Evolutionary conservation across 2,329 filamentous ascomycete genomes (phyloP), one percentile per base, ranked within the genome.

Genomic region (Sporothrix pseudoabietina): DNA sequence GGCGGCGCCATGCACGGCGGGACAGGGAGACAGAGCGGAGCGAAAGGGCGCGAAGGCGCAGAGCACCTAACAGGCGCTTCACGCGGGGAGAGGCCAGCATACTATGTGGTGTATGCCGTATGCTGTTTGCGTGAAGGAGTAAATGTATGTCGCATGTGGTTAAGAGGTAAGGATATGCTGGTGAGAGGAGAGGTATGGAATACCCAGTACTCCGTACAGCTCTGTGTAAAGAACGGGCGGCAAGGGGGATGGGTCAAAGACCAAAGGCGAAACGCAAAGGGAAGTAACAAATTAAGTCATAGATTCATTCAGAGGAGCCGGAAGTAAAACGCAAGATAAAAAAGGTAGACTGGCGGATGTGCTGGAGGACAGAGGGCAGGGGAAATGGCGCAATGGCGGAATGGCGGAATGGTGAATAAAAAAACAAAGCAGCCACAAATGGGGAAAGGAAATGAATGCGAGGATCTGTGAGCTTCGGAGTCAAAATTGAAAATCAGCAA

Each of bases 1-100:
- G 30, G 9, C 57, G 57, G 54, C 70, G 70, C 57, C 57, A 49
- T 30, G 55, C 70, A 4, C 19, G 57, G 30, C 70, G 70, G 16
- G 70, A 71, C 3, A 47, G n/a, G 12, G 47, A 54, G 41, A 65
- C 10, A 8, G 66, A 69, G 41, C 30, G 47, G 30, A 52, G 22
- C 4, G 47, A 54, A 54, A 49, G 47, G 47, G 47, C 49, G 19
- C 47, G 14, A 32, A 8, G 19, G 57, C 26, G 70, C 7, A 49
- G 44, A 41, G 30, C 16, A 10, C 32, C 57, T 22, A 65, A 3
- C 9, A 35, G 41, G 35, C 68, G 68, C 52, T 32, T 57, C 35
- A 41, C 35, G 44, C 47, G 66, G 30, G 66, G 66, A 6, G 66
- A 10, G 9, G 54, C 16, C 66, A 69, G 30, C 66, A 69, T 69